Base-by-base conservation (phyloP, 2,329 filamentous ascomycete genomes). In the Lachnellula suecica region DNA sequence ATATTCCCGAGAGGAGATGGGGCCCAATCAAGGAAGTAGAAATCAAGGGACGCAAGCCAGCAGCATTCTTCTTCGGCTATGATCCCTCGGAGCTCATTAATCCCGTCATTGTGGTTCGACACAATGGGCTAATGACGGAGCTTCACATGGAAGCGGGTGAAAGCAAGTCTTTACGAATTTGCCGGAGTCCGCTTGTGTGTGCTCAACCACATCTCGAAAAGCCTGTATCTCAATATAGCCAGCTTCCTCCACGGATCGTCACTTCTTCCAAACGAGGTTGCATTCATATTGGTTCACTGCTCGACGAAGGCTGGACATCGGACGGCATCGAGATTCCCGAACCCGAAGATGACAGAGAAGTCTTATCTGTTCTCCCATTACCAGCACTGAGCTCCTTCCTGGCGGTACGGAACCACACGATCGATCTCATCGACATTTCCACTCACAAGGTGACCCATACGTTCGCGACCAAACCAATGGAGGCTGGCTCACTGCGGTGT, bases 101-200 rank as follows among this genome's bases (percentile, higher is more conserved):
- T 1, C 72, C 75, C 10, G 67, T 91, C 1, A 65, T 89, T 8
- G 65, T 90, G 7, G 76, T 91, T 5, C 82, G 81, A 31, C 77
- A 81, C 15, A 84, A 87, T 48, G 88, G 88, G 0, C 74, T 76
- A 3, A 71, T 91, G 63, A 77, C 76, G 0, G 83, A 88, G 61
- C 68, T 87, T 10, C 73, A 75, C 44, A 69, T 79, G 15, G 76
- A 75, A 15, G 71, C 67, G 6, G 54, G 58, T 4, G 68, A 73
- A 41, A 65, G 70, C 4, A 69, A 63, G 22, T 74, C 77, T 24
- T 74, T 77, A 51, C 63, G 66, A 15, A 74, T 86, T 29, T 83
- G 79, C 62, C 75, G 74, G 24, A 79, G 74, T 47, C 72, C 77
- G 1, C 66, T 87, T 8, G 70, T 77, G 9, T 63, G 52, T 46